Evolutionary conservation across 805 yeast species (phyloP).

Genomic region (Pichia thaimueangensis): DNA sequence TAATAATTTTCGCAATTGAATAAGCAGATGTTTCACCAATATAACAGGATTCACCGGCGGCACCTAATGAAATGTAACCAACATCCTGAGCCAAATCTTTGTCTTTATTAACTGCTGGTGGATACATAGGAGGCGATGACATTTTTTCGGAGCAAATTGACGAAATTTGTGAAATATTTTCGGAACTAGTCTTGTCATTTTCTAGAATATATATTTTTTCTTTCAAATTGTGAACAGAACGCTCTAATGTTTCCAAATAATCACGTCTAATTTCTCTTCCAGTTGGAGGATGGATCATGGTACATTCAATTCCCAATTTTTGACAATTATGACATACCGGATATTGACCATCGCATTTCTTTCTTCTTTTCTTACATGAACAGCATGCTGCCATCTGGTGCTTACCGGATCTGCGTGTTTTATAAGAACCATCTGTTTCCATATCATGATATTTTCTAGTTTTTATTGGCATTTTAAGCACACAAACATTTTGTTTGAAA

Average conservation of each 20-base stretch:
- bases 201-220: neutral
- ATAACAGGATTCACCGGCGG: constrained; percentile 26
- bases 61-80: constrained; percentile 27
- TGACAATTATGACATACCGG: constrained; percentile 42
- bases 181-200: neutral
- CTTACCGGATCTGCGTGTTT: no score
- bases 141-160: neutral
- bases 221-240: constrained; percentile 16
- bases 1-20: constrained; percentile 28
- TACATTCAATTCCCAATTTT: constrained; percentile 36
- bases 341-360: constrained; percentile 46
- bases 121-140: neutral
- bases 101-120: constrained; percentile 5
- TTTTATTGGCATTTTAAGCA: no score
- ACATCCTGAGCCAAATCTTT: constrained; percentile 25
- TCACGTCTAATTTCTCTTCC: constrained; percentile 43
- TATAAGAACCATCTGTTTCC: no score
- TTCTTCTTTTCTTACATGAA: constrained; percentile 41
- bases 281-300: constrained; percentile 42
- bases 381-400: constrained; percentile 44
- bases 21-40: constrained; percentile 30
- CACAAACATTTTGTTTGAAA: no score
- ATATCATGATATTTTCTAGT: no score
- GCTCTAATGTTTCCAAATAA: constrained; percentile 39
- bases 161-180: neutral